A percentile compares a stretch with the other conserved stretches of the same genome.
These are phyloP conservation scores for Corylus avellana DNA, from an alignment of 306 rosid species.

Conservation along the genomic window DNA sequence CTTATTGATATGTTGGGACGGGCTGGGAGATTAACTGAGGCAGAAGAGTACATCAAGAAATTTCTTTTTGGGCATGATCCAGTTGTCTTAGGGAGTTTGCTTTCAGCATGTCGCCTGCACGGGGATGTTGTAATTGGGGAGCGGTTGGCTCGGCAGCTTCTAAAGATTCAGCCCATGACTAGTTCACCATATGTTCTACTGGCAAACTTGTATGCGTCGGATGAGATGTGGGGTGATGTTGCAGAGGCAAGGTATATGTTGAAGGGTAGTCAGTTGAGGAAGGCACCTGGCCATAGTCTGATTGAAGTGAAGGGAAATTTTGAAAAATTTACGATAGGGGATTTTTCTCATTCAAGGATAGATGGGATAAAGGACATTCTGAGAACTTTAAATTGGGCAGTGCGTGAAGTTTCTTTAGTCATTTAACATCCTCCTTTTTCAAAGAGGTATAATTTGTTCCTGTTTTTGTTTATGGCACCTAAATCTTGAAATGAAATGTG, in stretches of 20 bases:
- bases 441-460: neutral
- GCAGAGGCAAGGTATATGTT: constrained; percentile 37
- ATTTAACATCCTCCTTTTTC: constrained; percentile 1
- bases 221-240: constrained; percentile 45
- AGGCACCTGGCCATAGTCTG: constrained; percentile 40
- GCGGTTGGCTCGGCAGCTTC: constrained; percentile 35
- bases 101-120: constrained; percentile 45
- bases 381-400: constrained; percentile 20
- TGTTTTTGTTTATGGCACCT: neutral
- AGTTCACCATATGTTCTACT: constrained; percentile 43
- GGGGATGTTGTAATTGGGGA: constrained; percentile 37
- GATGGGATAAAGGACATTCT: constrained; percentile 30
- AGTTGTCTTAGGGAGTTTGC: constrained; percentile 42
- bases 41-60: constrained; percentile 38
- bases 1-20: constrained; percentile 51
- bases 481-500: neutral
- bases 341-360: constrained; percentile 34
- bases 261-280: constrained; percentile 42
- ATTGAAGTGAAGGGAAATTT: constrained; percentile 40
- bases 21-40: constrained; percentile 40
- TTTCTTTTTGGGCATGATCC: constrained; percentile 35
- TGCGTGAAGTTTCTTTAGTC: constrained; percentile 18
- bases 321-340: constrained; percentile 34
- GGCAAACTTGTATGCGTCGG: constrained; percentile 48
- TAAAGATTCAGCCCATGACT: constrained; percentile 29